Evolutionary conservation across 805 yeast species (phyloP).

Genomic region (Zygosaccharomyces gambellarensis): DNA sequence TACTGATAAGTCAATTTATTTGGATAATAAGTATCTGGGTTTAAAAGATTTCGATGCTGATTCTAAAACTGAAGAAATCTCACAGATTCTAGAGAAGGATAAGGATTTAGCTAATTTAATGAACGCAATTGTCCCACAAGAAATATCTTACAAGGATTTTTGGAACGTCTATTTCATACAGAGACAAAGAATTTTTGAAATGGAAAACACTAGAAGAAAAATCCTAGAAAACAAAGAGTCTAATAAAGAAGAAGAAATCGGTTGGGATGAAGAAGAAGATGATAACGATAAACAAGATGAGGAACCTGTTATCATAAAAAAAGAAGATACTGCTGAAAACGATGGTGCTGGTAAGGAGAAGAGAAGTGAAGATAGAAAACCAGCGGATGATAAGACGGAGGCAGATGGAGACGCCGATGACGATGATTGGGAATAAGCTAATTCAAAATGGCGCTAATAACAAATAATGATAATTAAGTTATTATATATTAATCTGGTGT

Average conservation of each 20-base stretch:
- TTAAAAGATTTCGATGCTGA: constrained; percentile 39
- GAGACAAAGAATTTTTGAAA: constrained; percentile 48
- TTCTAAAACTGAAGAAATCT: constrained; percentile 46
- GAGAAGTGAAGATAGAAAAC: constrained; percentile 6
- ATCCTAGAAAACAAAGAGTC: constrained; percentile 42
- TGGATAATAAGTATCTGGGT: constrained; percentile 27
- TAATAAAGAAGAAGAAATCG: constrained; percentile 32
- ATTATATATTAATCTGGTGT: not conserved
- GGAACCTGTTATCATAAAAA: constrained; percentile 15
- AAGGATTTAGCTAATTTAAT: constrained; percentile 51
- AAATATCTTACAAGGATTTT: constrained; percentile 54
- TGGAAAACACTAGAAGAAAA: constrained; percentile 62
- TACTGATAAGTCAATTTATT: constrained; percentile 44
- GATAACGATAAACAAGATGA: constrained; percentile 26
- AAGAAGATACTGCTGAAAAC: constrained; percentile 14
- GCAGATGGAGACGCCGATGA: constrained; percentile 41
- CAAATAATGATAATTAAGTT: constrained; percentile 1
- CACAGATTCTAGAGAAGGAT: constrained; percentile 43
- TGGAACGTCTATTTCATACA: constrained; percentile 69
- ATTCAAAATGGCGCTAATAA: not conserved
- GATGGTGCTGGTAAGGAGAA: not conserved
- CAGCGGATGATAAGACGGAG: constrained; percentile 6
- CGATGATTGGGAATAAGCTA: constrained; percentile 55
- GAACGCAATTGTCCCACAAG: constrained; percentile 62
- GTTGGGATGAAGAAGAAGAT: constrained; percentile 38